These are phyloP conservation scores for Micromonas commoda DNA, from an alignment of 139 green algal genomes.

Conservation along the genomic window DNA sequence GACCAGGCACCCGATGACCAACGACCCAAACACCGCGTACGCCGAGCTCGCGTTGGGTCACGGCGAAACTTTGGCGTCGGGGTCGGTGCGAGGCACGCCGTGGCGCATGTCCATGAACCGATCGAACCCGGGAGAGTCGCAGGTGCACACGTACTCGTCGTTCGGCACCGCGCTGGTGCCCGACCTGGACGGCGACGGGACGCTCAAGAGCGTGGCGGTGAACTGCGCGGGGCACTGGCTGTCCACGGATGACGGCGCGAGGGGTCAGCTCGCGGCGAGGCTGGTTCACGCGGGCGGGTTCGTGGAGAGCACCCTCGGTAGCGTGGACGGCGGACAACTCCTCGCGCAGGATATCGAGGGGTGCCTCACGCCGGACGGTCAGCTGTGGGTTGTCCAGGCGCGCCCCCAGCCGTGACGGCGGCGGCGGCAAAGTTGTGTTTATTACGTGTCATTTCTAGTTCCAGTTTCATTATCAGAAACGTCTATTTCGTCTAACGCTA, in stretches of 20 bases:
- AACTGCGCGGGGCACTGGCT: slow-evolving; percentile 12
- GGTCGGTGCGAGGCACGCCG: slow-evolving; percentile 65
- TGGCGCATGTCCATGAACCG: slow-evolving; percentile 81
- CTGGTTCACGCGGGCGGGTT: slow-evolving; percentile 50
- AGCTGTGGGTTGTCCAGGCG: slow-evolving; percentile 86
- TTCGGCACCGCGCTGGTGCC: slow-evolving; percentile 14
- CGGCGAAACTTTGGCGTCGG: slow-evolving; percentile 87
- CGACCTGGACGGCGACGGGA: neutral
- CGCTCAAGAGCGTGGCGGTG: neutral
- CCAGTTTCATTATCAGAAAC: too few relatives aligned
- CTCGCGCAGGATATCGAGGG: slow-evolving; percentile 89
- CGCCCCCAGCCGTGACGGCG: slow-evolving; percentile 71
- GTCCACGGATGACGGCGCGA: neutral
- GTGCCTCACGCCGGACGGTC: slow-evolving; percentile 48
- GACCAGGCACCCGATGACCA: slow-evolving; percentile 26
- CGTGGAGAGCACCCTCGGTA: slow-evolving; percentile 53
- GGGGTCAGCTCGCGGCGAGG: slow-evolving; percentile 36
- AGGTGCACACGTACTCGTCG: slow-evolving; percentile 63
- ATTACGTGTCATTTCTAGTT: too few relatives aligned
- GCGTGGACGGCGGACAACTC: slow-evolving; percentile 32
- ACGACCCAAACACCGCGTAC: slow-evolving; percentile 45
- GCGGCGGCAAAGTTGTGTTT: too few relatives aligned
- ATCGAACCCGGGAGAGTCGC: slow-evolving; percentile 36
- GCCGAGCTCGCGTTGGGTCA: slow-evolving; percentile 80
- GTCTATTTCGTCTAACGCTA: too few relatives aligned